These are phyloP conservation scores for Acanthamoeba royreba DNA, from an alignment of 208 protist species.

Conservation along the genomic window DNA sequence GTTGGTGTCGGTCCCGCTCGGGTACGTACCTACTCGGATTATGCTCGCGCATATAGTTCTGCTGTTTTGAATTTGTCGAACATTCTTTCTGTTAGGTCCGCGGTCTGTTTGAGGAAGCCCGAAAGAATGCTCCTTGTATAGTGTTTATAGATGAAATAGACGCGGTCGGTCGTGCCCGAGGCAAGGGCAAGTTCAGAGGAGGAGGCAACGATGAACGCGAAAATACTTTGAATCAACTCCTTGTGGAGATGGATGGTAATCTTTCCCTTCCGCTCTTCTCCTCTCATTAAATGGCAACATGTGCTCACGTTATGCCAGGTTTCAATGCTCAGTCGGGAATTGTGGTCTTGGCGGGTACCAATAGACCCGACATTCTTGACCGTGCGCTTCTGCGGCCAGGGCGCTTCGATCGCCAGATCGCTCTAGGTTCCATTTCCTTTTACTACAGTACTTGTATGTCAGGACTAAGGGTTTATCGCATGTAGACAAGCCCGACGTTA, in stretches of 20 bases:
- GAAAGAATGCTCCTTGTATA: slow-evolving; percentile 92
- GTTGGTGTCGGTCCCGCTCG: slow-evolving; percentile 83
- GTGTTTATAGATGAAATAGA: slow-evolving; percentile 98
- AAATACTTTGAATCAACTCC: slow-evolving; percentile 96
- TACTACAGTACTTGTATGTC: not conserved
- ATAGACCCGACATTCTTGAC: slow-evolving; percentile 96
- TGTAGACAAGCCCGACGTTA: slow-evolving; percentile 88
- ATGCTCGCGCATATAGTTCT: not conserved
- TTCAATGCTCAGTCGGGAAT: slow-evolving; percentile 87
- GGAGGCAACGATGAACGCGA: slow-evolving; percentile 87
- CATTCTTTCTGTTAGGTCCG: slow-evolving; percentile 57
- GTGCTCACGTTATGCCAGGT: not conserved
- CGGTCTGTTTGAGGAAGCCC: slow-evolving; percentile 91
- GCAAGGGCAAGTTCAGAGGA: slow-evolving; percentile 52
- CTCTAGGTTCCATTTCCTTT: not conserved
- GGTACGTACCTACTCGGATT: slow-evolving; percentile 62
- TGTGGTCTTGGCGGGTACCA: slow-evolving; percentile 97
- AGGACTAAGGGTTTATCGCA: not conserved
- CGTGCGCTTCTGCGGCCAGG: slow-evolving; percentile 94
- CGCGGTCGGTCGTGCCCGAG: slow-evolving; percentile 84
- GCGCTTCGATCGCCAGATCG: slow-evolving; percentile 86
- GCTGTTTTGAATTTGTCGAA: not conserved
- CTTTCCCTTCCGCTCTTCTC: not conserved
- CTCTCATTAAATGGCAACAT: not conserved
- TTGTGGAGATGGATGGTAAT: slow-evolving; percentile 95